phyloP scores from a whole-genome alignment of 768 basidiomycete genomes.

The Leccinellum albellum region DNA sequence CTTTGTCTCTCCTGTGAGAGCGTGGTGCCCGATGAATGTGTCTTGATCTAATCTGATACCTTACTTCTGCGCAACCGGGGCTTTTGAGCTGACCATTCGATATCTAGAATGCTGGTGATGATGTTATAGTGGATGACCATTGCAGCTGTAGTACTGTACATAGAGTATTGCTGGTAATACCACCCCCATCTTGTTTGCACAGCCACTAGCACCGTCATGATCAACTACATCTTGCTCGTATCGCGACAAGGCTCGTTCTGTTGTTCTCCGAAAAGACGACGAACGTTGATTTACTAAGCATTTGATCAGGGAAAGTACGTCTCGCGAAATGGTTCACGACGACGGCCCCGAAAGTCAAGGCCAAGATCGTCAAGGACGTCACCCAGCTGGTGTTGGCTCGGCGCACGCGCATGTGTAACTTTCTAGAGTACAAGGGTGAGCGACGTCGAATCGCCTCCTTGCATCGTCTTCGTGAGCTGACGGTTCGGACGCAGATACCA shows the following conservation, averaged over 20 bases:
- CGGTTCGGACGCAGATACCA: slow-evolving; percentile 47
- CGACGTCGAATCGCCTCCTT: not conserved
- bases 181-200: slow-evolving; percentile 5
- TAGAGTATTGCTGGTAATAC: slow-evolving; percentile 3
- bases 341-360: slow-evolving; percentile 72
- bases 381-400: slow-evolving; percentile 89
- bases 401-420: slow-evolving; percentile 90
- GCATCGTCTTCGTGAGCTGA: slow-evolving; percentile 24
- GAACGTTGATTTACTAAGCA: slow-evolving; percentile 5
- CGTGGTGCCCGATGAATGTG: slow-evolving; percentile 53
- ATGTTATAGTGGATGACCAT: not conserved
- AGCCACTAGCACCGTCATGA: slow-evolving; percentile 46
- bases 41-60: slow-evolving; percentile 93
- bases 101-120: not conserved
- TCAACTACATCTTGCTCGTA: slow-evolving; percentile 91
- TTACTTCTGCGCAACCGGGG: not conserved
- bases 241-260: slow-evolving; percentile 76
- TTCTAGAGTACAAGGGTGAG: slow-evolving; percentile 93
- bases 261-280: slow-evolving; percentile 1
- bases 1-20: slow-evolving; percentile 23
- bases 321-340: slow-evolving; percentile 96
- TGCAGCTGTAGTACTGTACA: not conserved
- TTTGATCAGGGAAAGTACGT: slow-evolving; percentile 75
- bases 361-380: slow-evolving; percentile 93
- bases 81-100: slow-evolving; percentile 9